A percentile compares a stretch with the other conserved stretches of the same genome.
Evolutionary conservation across 305 asterid species (phyloP).

Genomic region (Rubia tinctorum): DNA sequence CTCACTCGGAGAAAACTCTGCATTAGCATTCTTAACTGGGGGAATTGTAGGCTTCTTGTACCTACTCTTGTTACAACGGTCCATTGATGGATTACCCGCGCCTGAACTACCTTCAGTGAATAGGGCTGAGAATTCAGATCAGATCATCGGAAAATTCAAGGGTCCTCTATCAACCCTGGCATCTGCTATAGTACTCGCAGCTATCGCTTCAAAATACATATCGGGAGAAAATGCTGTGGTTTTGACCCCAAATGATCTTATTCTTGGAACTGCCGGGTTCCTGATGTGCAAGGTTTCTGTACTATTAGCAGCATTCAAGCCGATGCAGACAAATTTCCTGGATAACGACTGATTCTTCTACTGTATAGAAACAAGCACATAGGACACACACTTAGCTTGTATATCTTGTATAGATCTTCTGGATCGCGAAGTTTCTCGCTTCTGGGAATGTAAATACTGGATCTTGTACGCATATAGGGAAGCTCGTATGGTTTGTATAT

Average conservation of each 20-base stretch:
- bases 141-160: conserved; percentile 34
- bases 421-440: background rate
- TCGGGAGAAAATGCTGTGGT: conserved; percentile 42
- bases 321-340: conserved; percentile 34
- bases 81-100: conserved; percentile 64
- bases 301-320: conserved; percentile 68
- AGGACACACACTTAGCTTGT: background rate
- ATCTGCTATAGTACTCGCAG: conserved; percentile 43
- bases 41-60: conserved; percentile 72
- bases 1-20: conserved; percentile 39
- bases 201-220: conserved; percentile 34
- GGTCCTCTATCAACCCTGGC: conserved; percentile 37
- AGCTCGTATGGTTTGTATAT: background rate
- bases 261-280: conserved; percentile 76
- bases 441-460: background rate
- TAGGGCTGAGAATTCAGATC: conserved; percentile 22
- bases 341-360: conserved; percentile 25
- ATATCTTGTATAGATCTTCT: background rate
- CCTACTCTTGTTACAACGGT: conserved; percentile 60
- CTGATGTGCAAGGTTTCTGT: conserved; percentile 77
- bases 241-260: conserved; percentile 56
- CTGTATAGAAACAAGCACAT: background rate
- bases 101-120: conserved; percentile 38
- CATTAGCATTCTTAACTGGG: conserved; percentile 59
- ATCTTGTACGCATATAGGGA: background rate